Conservation (phyloP, 768 basidiomycete genomes). For the Lactarius vividus region DNA sequence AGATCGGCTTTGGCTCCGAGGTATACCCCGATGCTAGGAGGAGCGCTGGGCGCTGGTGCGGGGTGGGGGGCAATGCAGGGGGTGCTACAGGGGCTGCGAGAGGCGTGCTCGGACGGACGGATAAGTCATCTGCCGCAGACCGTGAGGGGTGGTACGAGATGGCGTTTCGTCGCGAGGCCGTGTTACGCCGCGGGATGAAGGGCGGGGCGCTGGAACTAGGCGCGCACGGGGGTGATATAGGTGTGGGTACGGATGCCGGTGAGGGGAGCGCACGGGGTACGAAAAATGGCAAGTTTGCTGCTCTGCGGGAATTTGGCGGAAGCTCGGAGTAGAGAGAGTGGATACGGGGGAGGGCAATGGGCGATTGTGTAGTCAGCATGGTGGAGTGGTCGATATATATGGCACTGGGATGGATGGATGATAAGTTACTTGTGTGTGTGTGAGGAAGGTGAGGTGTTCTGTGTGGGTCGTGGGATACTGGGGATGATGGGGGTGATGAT, state of each 20-base stretch:
- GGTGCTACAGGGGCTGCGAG: background rate
- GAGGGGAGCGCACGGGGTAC: conserved; percentile 14
- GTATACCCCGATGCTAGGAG: conserved; percentile 19
- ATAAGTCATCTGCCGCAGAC: conserved; percentile 6
- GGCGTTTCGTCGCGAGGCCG: conserved; percentile 21
- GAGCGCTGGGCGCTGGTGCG: conserved; percentile 16
- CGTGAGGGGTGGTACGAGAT: conserved; percentile 20
- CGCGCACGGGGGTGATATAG: background rate
- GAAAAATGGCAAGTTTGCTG: conserved; percentile 28
- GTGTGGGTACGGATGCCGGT: background rate
- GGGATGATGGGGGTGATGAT: background rate
- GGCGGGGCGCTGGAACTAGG: conserved; percentile 9
- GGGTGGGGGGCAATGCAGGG: background rate
- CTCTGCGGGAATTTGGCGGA: conserved; percentile 28
- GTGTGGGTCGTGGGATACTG: background rate
- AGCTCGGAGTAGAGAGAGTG: conserved; percentile 29
- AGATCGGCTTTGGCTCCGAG: background rate
- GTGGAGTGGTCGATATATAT: conserved; percentile 8
- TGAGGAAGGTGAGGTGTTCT: background rate
- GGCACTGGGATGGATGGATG: background rate
- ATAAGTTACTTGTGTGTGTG: conserved; percentile 3
- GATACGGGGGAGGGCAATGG: conserved; percentile 18
- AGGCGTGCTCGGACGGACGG: background rate
- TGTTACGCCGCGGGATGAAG: conserved; percentile 10
- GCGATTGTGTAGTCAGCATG: conserved; percentile 28